Evolutionary conservation across 2,329 filamentous ascomycete genomes (phyloP), one percentile per base, ranked within the genome.

Genomic region (Metarhizium humberi): DNA sequence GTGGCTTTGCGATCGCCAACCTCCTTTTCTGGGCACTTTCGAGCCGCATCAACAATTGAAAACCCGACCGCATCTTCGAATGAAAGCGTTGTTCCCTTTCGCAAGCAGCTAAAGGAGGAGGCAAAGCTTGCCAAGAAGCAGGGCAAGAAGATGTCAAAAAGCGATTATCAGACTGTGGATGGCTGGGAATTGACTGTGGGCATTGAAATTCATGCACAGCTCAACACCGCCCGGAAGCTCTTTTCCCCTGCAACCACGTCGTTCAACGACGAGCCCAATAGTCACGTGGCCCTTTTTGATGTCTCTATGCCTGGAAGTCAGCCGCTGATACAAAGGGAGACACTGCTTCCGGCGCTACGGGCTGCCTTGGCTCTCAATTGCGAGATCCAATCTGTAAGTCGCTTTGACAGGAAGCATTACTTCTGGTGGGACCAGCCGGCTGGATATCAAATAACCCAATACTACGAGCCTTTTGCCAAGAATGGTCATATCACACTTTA

Each of bases 401-500:
- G 82, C 54, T 99, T 96, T 73, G 94, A 99, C 71, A 81, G 94
- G 60, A 99, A 99, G 70, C 94, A 99, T 71, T 99, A 99, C 72
- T 97, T 99, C 71, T 96, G 96, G 76, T 95, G 94, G 82, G 94
- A 99, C 70, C 94, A 99, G 71, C 94, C 94, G 0, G 82, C 90
- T 0, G 94, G 94, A 0, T 99, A 99, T 70, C 94, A 99, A 70
- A 95, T 99, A 59, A 99, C 94, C 2, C 94, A 99, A 67, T 97
- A 92, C 73, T 96, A 97, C 69, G 75, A 84, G 56, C 84, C 84
- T 0, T 83, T 87, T 61, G 84, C 84, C 1, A 82, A 78, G 57
- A 78, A 90, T 63, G 94, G 94, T 2, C 72, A 75, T 43, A 76
- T 97, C n/a, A 80, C 77, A 0, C 76, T 99, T 6, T 81, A 79